A percentile compares a stretch with the other conserved stretches of the same genome.
Evolutionary conservation across 208 protist species (phyloP).

Genomic region (Novymonas esmeraldas): DNA sequence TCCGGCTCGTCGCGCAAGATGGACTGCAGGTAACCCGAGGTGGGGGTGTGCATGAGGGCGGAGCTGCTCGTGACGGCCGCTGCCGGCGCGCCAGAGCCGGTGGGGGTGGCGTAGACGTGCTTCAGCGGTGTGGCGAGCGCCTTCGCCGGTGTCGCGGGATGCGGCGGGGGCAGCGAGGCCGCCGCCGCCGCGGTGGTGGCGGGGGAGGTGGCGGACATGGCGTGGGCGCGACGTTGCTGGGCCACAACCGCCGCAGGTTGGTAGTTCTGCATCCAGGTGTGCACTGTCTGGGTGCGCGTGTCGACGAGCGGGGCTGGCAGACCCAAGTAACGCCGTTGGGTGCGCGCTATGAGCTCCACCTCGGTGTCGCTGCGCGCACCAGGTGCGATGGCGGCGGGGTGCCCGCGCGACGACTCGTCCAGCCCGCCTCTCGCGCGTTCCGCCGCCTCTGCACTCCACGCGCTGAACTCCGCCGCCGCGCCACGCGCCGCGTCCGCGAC

Average conservation of each 20-base stretch:
- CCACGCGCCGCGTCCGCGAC: constrained; percentile 17
- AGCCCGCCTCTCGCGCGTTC: not conserved
- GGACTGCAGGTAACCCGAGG: constrained; percentile 24
- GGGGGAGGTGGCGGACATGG: not conserved
- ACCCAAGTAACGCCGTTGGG: constrained; percentile 12
- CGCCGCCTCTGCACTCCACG: not conserved
- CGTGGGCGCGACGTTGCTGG: constrained; percentile 11
- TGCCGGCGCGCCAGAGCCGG: not conserved
- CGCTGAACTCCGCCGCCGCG: constrained; percentile 11
- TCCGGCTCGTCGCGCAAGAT: constrained; percentile 23
- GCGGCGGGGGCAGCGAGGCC: not conserved
- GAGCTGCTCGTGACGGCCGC: constrained; percentile 7
- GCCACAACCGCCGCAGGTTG: constrained; percentile 22
- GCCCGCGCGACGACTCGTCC: not conserved
- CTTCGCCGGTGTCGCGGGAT: constrained; percentile 8
- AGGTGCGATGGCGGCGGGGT: not conserved
- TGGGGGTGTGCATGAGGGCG: constrained; percentile 26
- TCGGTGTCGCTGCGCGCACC: not conserved
- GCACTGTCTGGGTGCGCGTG: constrained; percentile 18
- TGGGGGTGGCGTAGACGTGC: not conserved
- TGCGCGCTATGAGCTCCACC: constrained; percentile 7
- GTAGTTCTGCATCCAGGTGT: constrained; percentile 26
- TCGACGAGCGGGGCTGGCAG: constrained; percentile 16
- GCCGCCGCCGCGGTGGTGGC: not conserved
- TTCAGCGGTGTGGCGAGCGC: not conserved